These are phyloP conservation scores for Coprinopsis strossmayeri DNA, from an alignment of 768 basidiomycete species.

Conservation along the genomic window DNA sequence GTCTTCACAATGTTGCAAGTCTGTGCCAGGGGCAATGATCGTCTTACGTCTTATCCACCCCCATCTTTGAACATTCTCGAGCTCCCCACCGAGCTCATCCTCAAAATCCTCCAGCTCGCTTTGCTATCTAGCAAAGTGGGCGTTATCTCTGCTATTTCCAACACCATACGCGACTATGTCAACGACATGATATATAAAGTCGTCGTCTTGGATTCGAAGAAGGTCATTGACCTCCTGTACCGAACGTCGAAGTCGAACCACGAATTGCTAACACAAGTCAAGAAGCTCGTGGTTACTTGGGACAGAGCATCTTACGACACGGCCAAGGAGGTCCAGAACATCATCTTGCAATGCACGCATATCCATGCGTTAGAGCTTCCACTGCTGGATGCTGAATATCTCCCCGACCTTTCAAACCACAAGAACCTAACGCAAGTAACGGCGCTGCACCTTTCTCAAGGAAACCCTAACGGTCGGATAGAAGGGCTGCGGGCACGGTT, in stretches of 20 bases:
- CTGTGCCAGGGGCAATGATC: neutral
- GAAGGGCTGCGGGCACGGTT: slow-evolving; percentile 15
- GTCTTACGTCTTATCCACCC: slow-evolving; percentile 2
- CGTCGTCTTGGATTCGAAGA: slow-evolving; percentile 26
- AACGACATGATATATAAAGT: slow-evolving; percentile 31
- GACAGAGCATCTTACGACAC: slow-evolving; percentile 9
- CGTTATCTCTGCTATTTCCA: slow-evolving; percentile 24
- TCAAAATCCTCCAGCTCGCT: slow-evolving; percentile 30
- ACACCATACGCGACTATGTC: slow-evolving; percentile 23
- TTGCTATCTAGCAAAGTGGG: slow-evolving; percentile 23
- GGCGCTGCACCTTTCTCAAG: slow-evolving; percentile 21
- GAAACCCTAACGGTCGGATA: slow-evolving; percentile 2
- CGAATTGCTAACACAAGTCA: slow-evolving; percentile 27
- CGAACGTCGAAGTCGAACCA: slow-evolving; percentile 26
- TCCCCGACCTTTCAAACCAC: slow-evolving; percentile 9
- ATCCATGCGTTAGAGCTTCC: slow-evolving; percentile 24
- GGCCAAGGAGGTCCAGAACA: slow-evolving; percentile 16
- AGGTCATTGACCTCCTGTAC: slow-evolving; percentile 26
- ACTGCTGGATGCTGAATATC: slow-evolving; percentile 14
- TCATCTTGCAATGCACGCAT: slow-evolving; percentile 28
- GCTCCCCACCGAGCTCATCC: slow-evolving; percentile 31
- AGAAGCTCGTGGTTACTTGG: slow-evolving; percentile 29
- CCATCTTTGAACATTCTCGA: slow-evolving; percentile 20
- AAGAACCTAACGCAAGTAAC: slow-evolving; percentile 20
- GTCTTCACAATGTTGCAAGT: no score